Percentiles rank a stretch among this genome's conserved stretches.
Conservation (phyloP, 345 rosid species). For the Acer negundo region DNA sequence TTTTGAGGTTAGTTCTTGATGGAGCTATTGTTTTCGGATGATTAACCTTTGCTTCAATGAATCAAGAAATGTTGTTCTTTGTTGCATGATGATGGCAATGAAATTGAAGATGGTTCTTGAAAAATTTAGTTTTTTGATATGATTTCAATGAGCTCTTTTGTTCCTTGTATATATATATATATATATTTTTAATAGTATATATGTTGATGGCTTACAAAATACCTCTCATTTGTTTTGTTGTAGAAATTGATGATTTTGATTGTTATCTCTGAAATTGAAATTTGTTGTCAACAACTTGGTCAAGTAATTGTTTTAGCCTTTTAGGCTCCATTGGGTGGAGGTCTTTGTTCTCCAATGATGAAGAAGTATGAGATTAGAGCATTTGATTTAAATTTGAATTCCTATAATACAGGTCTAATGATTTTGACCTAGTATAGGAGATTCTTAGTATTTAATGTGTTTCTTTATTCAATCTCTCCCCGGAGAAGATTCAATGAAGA, state of each 20-base stretch:
- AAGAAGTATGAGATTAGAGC: neutral
- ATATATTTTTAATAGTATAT: neutral
- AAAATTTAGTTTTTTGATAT: neutral
- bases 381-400: conserved; percentile 1
- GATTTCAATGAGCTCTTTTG: neutral
- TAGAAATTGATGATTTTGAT: neutral
- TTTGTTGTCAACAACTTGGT: neutral
- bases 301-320: neutral
- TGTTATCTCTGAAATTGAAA: neutral
- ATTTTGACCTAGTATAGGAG: neutral
- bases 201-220: neutral
- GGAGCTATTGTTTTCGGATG: conserved; percentile 15
- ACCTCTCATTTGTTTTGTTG: neutral
- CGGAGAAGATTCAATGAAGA: conserved; percentile 16
- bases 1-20: conserved; percentile 13
- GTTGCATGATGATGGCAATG: conserved; percentile 7
- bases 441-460: neutral
- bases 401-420: neutral
- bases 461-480: neutral
- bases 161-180: neutral
- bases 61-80: conserved; percentile 29
- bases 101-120: neutral
- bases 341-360: neutral
- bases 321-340: neutral
- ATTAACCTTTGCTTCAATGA: conserved; percentile 22